Conservation (phyloP, 2,329 filamentous ascomycete species). For the Colletotrichum tropicicola region DNA sequence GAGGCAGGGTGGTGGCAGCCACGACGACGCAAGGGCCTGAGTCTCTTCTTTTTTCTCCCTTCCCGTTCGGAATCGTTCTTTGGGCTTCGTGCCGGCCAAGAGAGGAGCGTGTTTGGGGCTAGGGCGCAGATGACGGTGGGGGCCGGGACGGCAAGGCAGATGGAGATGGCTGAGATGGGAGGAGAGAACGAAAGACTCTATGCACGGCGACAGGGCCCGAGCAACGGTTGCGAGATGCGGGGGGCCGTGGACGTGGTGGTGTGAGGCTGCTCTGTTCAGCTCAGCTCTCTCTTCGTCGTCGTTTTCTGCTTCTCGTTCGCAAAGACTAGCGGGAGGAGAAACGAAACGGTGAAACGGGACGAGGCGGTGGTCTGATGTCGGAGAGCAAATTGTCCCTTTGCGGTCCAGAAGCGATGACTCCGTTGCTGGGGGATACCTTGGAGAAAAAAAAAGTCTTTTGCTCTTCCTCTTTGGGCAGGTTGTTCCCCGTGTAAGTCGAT, state of each 20-base stretch:
- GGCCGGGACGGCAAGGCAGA: background rate
- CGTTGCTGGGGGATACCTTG: too few species aligned
- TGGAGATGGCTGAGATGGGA: background rate
- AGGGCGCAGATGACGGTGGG: background rate
- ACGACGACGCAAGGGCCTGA: too few species aligned
- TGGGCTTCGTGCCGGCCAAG: conserved; percentile 4
- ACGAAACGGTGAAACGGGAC: background rate
- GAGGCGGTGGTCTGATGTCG: background rate
- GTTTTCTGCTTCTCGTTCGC: conserved; percentile 6
- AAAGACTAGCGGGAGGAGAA: background rate
- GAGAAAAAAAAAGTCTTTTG: background rate
- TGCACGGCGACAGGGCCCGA: background rate
- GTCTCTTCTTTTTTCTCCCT: background rate
- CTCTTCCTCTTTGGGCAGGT: background rate
- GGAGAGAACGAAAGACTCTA: background rate
- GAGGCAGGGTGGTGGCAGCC: background rate
- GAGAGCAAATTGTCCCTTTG: background rate
- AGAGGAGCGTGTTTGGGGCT: conserved; percentile 1
- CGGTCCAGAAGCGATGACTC: too few species aligned
- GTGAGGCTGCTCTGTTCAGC: background rate
- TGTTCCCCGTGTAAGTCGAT: conserved; percentile 5
- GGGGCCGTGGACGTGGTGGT: background rate
- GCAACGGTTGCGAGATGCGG: background rate
- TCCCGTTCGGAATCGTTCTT: background rate
- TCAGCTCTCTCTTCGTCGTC: background rate